Base-by-base conservation (phyloP, 768 basidiomycete genomes). In the Sarcomyxa edulis region DNA sequence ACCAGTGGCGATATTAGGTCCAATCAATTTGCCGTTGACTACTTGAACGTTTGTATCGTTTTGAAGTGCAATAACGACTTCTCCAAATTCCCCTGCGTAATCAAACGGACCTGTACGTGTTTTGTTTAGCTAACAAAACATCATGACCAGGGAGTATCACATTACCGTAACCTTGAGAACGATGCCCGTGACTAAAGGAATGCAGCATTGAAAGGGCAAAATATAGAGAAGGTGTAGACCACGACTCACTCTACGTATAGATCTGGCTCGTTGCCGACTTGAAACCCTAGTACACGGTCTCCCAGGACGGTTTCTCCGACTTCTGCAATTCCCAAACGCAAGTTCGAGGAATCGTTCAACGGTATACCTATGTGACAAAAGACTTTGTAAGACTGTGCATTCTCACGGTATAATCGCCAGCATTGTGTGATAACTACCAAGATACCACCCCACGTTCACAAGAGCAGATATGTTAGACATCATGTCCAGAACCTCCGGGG, bases 241-340 rank as follows among this genome's bases (percentile, higher is more conserved):
- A 34, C 12, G 28, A 32, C 46, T 35, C 24, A 57, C 61, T 46
- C 39, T 1, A 48, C 68, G 42, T 75, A 79, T 29, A 75, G 56
- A 54, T 77, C 74, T 7, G 64, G 74, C 57, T 88, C 84, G 56
- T 90, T 88, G 1, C 79, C 86, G 4, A 76, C 71, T 55, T 88
- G 82, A 15, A 85, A 60, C 0, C 82, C 87, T 25, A 84, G 55
- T 10, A 91, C 66, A 44, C 71, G 62, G 42, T 76, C 61, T 1
- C 88, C 89, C 1, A 91, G 64, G 43, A 88, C 79, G n/a, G 56
- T 42, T 48, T 88, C 72, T 3, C 76, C 81, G 35, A 64, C 55
- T 48, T 81, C 74, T 5, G 74, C 81, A 31, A 86, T 78, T 10
- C 55, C 62, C 3, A 82, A 59, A 10, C 72, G 61, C 54, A 73